Evolutionary conservation across 768 basidiomycete species (phyloP).

Genomic region (Mycena alexandri): DNA sequence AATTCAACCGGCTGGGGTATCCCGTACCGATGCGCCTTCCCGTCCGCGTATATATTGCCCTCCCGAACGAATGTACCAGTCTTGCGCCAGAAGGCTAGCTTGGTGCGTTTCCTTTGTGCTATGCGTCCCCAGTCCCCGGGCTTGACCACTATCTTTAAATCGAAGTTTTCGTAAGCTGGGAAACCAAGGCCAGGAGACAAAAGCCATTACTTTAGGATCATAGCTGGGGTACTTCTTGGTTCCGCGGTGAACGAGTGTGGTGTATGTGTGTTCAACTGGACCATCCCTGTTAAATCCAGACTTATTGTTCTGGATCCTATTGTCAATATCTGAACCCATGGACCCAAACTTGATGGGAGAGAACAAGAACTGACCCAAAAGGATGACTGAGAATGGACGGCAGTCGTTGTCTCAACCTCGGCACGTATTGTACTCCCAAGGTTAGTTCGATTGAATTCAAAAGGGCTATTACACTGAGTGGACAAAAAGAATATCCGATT

Average conservation of each 20-base stretch:
- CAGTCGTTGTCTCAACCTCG: too few species aligned
- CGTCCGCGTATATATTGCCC: conserved; percentile 48
- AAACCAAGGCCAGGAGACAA: neutral
- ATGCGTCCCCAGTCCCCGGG: conserved; percentile 51
- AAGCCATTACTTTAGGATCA: conserved; percentile 45
- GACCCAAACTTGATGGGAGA: too few species aligned
- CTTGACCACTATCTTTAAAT: conserved; percentile 25
- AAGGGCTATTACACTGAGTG: too few species aligned
- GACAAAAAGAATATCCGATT: too few species aligned
- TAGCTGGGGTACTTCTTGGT: conserved; percentile 47
- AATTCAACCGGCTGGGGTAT: conserved; percentile 42
- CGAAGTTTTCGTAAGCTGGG: too few species aligned
- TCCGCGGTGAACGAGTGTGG: conserved; percentile 47
- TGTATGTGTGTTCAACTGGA: conserved; percentile 47
- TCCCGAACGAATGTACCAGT: conserved; percentile 46
- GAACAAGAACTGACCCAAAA: too few species aligned
- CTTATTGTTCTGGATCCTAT: too few species aligned
- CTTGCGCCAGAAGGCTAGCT: conserved; percentile 42
- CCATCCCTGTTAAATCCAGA: too few species aligned
- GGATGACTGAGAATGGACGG: too few species aligned
- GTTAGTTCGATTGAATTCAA: too few species aligned
- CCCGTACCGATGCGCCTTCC: conserved; percentile 39
- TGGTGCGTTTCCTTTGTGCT: conserved; percentile 30
- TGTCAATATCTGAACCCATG: too few species aligned
- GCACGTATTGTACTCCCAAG: too few species aligned